phyloP scores from a whole-genome alignment of 2,329 filamentous ascomycete genomes.

The Ceratocystiopsis sp. region DNA sequence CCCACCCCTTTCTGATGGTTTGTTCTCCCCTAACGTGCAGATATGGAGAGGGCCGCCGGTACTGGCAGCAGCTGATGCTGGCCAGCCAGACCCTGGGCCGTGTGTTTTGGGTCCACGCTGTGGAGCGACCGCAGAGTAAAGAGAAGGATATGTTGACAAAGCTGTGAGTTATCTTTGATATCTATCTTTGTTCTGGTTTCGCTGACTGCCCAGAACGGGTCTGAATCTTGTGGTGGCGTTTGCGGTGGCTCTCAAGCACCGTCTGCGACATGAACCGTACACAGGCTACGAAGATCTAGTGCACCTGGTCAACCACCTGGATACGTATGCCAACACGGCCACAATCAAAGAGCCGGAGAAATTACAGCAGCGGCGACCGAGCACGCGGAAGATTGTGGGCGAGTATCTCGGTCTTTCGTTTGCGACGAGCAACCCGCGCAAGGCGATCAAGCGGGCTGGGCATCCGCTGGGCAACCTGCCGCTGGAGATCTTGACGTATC shows the following conservation, averaged over 20 bases:
- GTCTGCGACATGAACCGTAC: conserved; percentile 56
- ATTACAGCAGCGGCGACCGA: conserved; percentile 15
- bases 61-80: conserved; percentile 40
- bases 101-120: conserved; percentile 65
- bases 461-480: conserved; percentile 56
- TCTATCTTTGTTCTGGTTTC: too few species aligned
- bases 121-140: conserved; percentile 39
- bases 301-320: conserved; percentile 43
- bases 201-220: conserved; percentile 25
- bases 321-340: conserved; percentile 43
- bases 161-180: conserved; percentile 21
- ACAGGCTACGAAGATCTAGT: conserved; percentile 51
- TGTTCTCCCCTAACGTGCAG: conserved; percentile 6
- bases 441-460: conserved; percentile 47
- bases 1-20: background rate
- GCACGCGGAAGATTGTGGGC: conserved; percentile 34
- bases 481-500: conserved; percentile 50
- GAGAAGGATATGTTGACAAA: conserved; percentile 52
- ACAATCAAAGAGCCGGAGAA: conserved; percentile 20
- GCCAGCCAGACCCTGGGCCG: conserved; percentile 54
- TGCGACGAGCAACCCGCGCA: conserved; percentile 51
- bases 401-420: conserved; percentile 53
- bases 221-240: conserved; percentile 56
- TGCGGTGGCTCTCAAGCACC: conserved; percentile 52
- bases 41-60: conserved; percentile 37